Evolutionary conservation across 371 early-diverging fungal species (phyloP).

Genomic region (Mucor irregularis): DNA sequence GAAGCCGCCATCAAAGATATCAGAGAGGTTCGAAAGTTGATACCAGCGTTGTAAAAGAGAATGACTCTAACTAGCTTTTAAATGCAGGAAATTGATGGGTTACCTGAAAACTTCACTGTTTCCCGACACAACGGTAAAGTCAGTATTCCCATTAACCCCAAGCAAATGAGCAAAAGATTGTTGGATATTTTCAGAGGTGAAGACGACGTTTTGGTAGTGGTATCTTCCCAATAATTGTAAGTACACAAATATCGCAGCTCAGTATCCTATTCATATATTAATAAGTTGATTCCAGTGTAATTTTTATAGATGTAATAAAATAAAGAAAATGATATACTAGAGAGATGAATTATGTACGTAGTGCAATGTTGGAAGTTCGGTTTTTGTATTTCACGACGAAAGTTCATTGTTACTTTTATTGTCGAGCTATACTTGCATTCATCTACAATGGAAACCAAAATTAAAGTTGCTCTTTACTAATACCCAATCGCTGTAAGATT

Average conservation of each 20-base stretch:
- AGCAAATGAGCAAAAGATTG: constrained; percentile 58
- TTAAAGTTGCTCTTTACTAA: constrained; percentile 19
- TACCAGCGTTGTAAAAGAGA: background rate
- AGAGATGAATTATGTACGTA: background rate
- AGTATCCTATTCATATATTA: no score
- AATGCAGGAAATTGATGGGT: constrained; percentile 59
- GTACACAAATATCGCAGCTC: background rate
- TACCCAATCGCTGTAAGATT: constrained; percentile 10
- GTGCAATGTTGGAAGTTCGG: background rate
- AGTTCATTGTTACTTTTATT: constrained; percentile 20
- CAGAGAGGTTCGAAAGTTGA: constrained; percentile 32
- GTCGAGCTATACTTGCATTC: background rate
- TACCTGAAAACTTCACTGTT: constrained; percentile 53
- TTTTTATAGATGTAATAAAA: background rate
- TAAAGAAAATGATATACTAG: background rate
- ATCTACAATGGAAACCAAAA: constrained; percentile 15
- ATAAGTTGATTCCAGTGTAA: no score
- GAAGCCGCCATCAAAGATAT: constrained; percentile 43
- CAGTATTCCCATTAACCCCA: constrained; percentile 61
- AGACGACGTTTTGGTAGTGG: constrained; percentile 54
- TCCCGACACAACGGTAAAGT: constrained; percentile 65
- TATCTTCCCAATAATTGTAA: constrained; percentile 18
- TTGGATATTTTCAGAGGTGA: constrained; percentile 55
- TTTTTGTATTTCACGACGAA: constrained; percentile 1
- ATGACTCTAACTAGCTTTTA: background rate